Conservation (phyloP, 2,329 filamentous ascomycete species). For the Septoria petroselini region DNA sequence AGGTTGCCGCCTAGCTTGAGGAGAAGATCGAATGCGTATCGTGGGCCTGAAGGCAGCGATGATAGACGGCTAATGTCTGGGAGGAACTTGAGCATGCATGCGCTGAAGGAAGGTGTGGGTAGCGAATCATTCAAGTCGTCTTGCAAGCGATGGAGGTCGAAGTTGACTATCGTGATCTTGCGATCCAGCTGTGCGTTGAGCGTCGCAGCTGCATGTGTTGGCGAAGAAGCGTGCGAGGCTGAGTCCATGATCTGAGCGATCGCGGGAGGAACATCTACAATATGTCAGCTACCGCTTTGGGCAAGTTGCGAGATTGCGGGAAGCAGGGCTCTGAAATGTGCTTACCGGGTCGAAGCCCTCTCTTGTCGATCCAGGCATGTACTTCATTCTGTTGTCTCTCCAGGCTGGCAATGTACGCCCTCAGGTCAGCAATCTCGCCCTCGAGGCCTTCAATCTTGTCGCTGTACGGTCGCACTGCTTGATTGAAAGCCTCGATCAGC, state of each 20-base stretch:
- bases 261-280: slow-evolving; percentile 50
- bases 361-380: slow-evolving; percentile 56
- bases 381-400: slow-evolving; percentile 53
- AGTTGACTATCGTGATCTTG: slow-evolving; percentile 58
- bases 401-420: slow-evolving; percentile 50
- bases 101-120: slow-evolving; percentile 52
- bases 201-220: slow-evolving; percentile 49
- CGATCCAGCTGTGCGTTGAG: slow-evolving; percentile 57
- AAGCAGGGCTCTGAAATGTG: too few relatives aligned
- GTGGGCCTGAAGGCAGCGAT: slow-evolving; percentile 48
- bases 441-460: slow-evolving; percentile 54
- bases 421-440: slow-evolving; percentile 51
- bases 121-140: slow-evolving; percentile 56
- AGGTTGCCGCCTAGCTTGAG: slow-evolving; percentile 56
- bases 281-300: slow-evolving; percentile 5
- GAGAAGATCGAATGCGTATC: slow-evolving; percentile 53
- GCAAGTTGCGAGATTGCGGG: too few relatives aligned
- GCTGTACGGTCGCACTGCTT: slow-evolving; percentile 51
- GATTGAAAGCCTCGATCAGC: slow-evolving; percentile 53
- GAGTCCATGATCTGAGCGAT: slow-evolving; percentile 55
- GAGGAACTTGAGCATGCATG: slow-evolving; percentile 55
- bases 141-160: slow-evolving; percentile 55
- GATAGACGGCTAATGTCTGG: slow-evolving; percentile 52
- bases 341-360: slow-evolving; percentile 52
- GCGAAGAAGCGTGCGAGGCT: slow-evolving; percentile 39